phyloP scores from a whole-genome alignment of 257 asterid species.

The Forsythia viridissima region DNA sequence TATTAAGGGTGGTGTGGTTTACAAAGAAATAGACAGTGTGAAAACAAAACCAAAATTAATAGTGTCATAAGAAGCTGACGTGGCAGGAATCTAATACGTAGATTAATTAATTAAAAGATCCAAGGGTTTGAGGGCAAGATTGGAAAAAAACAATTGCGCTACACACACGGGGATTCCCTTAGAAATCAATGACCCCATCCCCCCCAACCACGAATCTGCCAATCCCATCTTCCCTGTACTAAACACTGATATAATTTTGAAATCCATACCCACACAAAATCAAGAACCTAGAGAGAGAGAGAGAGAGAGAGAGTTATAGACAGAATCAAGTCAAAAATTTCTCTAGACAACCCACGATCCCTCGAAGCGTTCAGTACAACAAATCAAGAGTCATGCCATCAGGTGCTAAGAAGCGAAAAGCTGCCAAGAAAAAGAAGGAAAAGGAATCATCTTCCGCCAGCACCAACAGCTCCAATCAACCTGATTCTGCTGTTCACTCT shows the following conservation, averaged over 20 bases:
- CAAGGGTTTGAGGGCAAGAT: not conserved
- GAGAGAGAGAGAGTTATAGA: not conserved
- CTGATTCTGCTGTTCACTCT: conserved; percentile 27
- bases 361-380: conserved; percentile 3
- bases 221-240: not conserved
- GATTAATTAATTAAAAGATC: not conserved
- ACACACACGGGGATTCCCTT: not conserved
- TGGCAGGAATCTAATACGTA: too few relatives aligned
- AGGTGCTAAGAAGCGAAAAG: conserved; percentile 38
- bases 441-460: conserved; percentile 17
- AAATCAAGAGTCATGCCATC: conserved; percentile 43
- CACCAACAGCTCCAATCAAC: conserved; percentile 16
- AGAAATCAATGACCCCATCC: not conserved
- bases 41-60: too few relatives aligned
- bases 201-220: not conserved
- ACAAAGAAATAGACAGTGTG: not conserved
- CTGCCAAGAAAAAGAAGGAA: conserved; percentile 48
- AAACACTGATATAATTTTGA: not conserved
- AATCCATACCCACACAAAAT: not conserved
- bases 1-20: too few relatives aligned
- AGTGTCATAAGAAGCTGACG: not conserved
- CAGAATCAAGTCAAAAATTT: conserved; percentile 5
- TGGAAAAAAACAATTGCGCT: not conserved
- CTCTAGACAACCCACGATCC: conserved; percentile 11
- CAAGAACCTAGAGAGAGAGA: not conserved